A percentile compares a stretch with the other conserved stretches of the same genome.
phyloP scores from a whole-genome alignment of 2,329 filamentous ascomycete species.

The Microcyclospora pomicola region DNA sequence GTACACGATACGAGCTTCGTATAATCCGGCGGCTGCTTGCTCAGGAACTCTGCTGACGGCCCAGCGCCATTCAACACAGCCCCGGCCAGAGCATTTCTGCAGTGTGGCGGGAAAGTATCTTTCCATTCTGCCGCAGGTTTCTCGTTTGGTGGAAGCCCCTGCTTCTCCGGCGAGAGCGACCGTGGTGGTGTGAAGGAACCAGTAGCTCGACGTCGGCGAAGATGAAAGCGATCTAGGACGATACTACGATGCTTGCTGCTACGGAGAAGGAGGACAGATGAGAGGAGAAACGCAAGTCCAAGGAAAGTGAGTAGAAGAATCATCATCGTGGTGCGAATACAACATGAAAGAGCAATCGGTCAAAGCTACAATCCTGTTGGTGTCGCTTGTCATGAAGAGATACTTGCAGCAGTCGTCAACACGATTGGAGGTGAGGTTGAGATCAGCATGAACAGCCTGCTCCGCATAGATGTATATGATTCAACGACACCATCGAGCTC shows the following conservation, averaged over 20 bases:
- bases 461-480: too few relatives aligned
- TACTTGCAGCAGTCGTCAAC: too few relatives aligned
- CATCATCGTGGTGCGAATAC: constrained; percentile 13
- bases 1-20: constrained; percentile 12
- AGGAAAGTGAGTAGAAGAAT: constrained; percentile 16
- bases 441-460: too few relatives aligned
- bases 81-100: constrained; percentile 32
- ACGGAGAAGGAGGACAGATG: constrained; percentile 17
- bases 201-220: constrained; percentile 31
- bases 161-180: constrained; percentile 39
- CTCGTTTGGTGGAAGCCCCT: constrained; percentile 18
- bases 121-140: constrained; percentile 26
- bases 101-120: constrained; percentile 40
- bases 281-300: constrained; percentile 19
- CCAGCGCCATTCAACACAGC: constrained; percentile 17
- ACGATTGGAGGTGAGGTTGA: too few relatives aligned
- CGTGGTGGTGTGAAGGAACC: constrained; percentile 39
- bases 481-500: too few relatives aligned
- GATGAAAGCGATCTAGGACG: constrained; percentile 26
- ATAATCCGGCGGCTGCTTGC: constrained; percentile 11
- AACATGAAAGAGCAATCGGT: too few relatives aligned
- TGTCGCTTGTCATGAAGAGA: too few relatives aligned
- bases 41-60: constrained; percentile 15
- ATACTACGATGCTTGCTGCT: constrained; percentile 26
- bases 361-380: too few relatives aligned